These are phyloP conservation scores for Rubia balearica DNA, from an alignment of 305 asterid species.

Conservation along the genomic window DNA sequence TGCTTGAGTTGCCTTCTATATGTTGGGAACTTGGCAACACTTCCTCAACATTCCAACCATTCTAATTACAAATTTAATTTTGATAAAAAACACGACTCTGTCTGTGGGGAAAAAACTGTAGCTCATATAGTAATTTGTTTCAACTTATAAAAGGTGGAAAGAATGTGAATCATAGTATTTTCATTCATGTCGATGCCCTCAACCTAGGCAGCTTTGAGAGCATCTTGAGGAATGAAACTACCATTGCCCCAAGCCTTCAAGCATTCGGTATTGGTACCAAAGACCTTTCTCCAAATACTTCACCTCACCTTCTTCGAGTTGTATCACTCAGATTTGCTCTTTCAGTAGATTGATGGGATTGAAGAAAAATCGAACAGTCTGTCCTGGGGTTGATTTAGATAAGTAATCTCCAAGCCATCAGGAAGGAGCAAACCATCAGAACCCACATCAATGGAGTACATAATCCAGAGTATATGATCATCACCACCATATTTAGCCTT, in stretches of 20 bases:
- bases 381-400: too few relatives aligned
- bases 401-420: too few relatives aligned
- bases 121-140: not conserved
- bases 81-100: too few relatives aligned
- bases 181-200: conserved; percentile 74
- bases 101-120: too few relatives aligned
- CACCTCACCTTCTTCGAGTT: too few relatives aligned
- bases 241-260: conserved; percentile 71
- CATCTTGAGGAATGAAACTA: conserved; percentile 42
- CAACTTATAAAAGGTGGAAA: not conserved
- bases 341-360: too few relatives aligned
- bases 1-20: too few relatives aligned
- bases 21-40: conserved; percentile 56
- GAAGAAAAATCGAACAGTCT: too few relatives aligned
- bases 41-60: conserved; percentile 67
- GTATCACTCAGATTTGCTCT: too few relatives aligned
- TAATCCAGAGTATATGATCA: conserved; percentile 56
- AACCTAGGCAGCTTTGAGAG: conserved; percentile 80
- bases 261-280: conserved; percentile 44
- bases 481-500: too few relatives aligned
- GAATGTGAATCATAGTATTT: not conserved
- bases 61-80: conserved; percentile 31
- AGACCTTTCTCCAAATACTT: conserved; percentile 57
- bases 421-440: conserved; percentile 65
- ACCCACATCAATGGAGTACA: conserved; percentile 58